phyloP scores from a whole-genome alignment of 192 early-diverging fungal genomes.

The Coemansia sp. region DNA sequence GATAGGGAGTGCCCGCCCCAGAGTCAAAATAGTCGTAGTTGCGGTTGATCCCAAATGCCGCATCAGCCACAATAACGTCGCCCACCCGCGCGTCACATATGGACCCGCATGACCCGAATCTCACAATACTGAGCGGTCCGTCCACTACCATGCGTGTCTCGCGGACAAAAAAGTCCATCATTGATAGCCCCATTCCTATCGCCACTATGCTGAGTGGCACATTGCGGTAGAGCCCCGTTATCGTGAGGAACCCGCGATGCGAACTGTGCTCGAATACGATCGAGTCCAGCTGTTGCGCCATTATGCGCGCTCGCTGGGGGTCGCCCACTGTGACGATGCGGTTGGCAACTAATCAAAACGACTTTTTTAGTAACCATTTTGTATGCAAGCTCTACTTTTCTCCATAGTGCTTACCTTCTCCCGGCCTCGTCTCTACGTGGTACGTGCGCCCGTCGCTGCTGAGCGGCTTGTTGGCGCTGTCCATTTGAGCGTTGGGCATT shows the following conservation, averaged over 20 bases:
- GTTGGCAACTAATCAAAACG: conserved; percentile 65
- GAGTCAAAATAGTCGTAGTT: conserved; percentile 77
- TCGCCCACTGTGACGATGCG: conserved; percentile 88
- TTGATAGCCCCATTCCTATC: conserved; percentile 79
- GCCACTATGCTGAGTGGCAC: conserved; percentile 81
- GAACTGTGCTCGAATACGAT: conserved; percentile 57
- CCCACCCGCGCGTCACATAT: conserved; percentile 60
- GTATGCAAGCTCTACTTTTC: neutral
- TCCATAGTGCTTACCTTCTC: conserved; percentile 55
- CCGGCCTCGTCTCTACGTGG: conserved; percentile 73
- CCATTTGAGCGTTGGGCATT: conserved; percentile 39
- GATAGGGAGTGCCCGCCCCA: conserved; percentile 57
- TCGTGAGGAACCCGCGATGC: conserved; percentile 80
- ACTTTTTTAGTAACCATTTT: neutral
- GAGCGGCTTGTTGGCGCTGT: conserved; percentile 80
- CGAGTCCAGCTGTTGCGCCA: conserved; percentile 65
- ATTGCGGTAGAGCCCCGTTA: conserved; percentile 76
- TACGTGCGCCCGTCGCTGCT: conserved; percentile 76
- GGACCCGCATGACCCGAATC: conserved; percentile 85
- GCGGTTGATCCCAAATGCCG: conserved; percentile 61
- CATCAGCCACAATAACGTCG: conserved; percentile 67
- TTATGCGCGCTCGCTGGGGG: conserved; percentile 62
- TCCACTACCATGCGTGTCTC: conserved; percentile 76
- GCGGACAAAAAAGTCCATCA: conserved; percentile 92
- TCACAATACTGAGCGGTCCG: conserved; percentile 75